These are phyloP conservation scores for Dissophora globulifera DNA, from an alignment of 192 early-diverging fungal genomes.

Conservation along the genomic window DNA sequence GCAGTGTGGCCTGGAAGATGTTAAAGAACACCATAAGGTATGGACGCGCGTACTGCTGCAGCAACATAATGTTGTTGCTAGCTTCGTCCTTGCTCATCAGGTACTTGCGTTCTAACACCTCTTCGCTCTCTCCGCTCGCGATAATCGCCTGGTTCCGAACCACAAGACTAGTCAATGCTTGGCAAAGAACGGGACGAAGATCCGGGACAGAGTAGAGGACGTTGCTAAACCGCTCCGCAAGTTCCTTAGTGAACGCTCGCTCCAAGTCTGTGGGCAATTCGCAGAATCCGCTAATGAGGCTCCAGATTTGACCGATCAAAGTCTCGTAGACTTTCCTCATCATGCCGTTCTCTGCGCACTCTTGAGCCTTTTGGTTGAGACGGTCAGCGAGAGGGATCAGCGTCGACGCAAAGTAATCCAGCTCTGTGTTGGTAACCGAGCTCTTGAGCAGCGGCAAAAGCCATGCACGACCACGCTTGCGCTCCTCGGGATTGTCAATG, in stretches of 20 bases:
- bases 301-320: conserved; percentile 89
- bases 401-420: conserved; percentile 74
- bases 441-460: conserved; percentile 86
- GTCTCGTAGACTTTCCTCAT: conserved; percentile 92
- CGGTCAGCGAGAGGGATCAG: conserved; percentile 86
- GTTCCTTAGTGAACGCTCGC: conserved; percentile 63
- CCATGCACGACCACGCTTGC: conserved; percentile 84
- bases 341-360: conserved; percentile 67
- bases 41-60: conserved; percentile 75
- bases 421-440: conserved; percentile 74
- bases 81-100: conserved; percentile 64
- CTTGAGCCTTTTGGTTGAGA: conserved; percentile 71
- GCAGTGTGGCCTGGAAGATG: conserved; percentile 74
- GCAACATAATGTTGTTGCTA: conserved; percentile 62
- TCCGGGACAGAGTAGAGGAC: conserved; percentile 80
- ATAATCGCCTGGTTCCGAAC: conserved; percentile 60
- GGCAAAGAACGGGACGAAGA: conserved; percentile 81
- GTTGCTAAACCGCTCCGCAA: conserved; percentile 81
- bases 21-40: conserved; percentile 84
- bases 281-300: conserved; percentile 86
- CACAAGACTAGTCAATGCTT: conserved; percentile 75
- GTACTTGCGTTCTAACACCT: conserved; percentile 57
- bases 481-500: conserved; percentile 70
- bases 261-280: conserved; percentile 83
- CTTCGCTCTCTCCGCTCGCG: conserved; percentile 54